phyloP scores from a whole-genome alignment of 306 rosid genomes.

The Trifolium subterraneum region DNA sequence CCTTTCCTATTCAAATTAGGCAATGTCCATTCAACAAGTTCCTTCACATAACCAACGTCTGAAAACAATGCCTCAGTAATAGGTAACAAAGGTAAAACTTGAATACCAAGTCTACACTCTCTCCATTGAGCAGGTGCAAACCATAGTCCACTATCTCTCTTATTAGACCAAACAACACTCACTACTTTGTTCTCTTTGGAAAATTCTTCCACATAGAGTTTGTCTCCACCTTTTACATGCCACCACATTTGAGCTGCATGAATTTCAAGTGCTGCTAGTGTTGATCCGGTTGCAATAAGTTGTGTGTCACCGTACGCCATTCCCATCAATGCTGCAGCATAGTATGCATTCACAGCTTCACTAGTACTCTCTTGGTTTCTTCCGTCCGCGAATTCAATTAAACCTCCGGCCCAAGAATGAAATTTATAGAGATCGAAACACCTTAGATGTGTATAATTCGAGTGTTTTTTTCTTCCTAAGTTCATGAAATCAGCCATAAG shows the following conservation, averaged over 20 bases:
- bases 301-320: constrained; percentile 75
- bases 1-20: constrained; percentile 66
- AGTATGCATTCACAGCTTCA: constrained; percentile 88
- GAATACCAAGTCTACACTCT: constrained; percentile 85
- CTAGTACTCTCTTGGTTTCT: constrained; percentile 84
- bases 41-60: constrained; percentile 58
- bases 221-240: constrained; percentile 61
- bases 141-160: constrained; percentile 84
- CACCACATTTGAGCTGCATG: constrained; percentile 88
- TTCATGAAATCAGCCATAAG: constrained; percentile 69
- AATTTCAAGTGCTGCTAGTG: constrained; percentile 70
- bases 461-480: constrained; percentile 49
- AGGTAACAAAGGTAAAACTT: constrained; percentile 68
- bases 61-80: constrained; percentile 48
- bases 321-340: constrained; percentile 88
- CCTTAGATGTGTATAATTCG: constrained; percentile 64
- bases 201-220: constrained; percentile 60
- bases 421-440: constrained; percentile 72
- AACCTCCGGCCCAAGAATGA: constrained; percentile 91
- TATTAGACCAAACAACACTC: constrained; percentile 81
- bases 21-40: constrained; percentile 76
- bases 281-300: constrained; percentile 69
- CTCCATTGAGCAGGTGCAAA: constrained; percentile 81
- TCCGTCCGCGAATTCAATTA: constrained; percentile 64
- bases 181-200: constrained; percentile 64